Percentiles rank a stretch among this genome's conserved stretches.
Evolutionary conservation across 805 yeast genomes (phyloP).

Genomic region (Cyberlindnera petersonii): DNA sequence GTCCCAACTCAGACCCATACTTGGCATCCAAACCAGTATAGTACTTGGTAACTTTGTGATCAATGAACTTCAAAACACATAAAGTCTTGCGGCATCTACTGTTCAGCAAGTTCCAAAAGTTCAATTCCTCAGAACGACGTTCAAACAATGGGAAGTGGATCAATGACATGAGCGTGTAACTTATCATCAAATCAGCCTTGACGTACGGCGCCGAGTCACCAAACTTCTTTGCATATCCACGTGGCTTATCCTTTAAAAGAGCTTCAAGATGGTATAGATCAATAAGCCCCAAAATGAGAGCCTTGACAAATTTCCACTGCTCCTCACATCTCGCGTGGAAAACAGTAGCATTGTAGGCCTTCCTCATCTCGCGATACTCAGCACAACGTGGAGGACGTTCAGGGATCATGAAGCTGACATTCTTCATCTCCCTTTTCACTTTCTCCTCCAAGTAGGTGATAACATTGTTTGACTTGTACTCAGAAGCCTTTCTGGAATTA

Average conservation of each 20-base stretch:
- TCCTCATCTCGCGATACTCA: background rate
- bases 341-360: background rate
- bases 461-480: background rate
- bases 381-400: too few relatives aligned
- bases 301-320: conserved; percentile 3
- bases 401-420: conserved; percentile 1
- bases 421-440: background rate
- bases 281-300: background rate
- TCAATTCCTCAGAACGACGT: background rate
- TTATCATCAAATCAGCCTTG: background rate
- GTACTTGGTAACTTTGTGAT: background rate
- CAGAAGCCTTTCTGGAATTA: background rate
- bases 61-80: conserved; percentile 1
- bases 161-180: conserved; percentile 1
- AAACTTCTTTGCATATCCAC: background rate
- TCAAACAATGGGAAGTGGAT: conserved; percentile 3
- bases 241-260: background rate
- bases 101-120: conserved; percentile 2
- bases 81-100: background rate
- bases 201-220: background rate
- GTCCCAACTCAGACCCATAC: too few relatives aligned
- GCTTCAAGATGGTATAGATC: background rate
- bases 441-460: background rate
- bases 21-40: too few relatives aligned
- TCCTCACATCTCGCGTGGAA: conserved; percentile 3